Conservation (phyloP, 495 filamentous ascomycete genomes). For the Gamarada debralockiae region DNA sequence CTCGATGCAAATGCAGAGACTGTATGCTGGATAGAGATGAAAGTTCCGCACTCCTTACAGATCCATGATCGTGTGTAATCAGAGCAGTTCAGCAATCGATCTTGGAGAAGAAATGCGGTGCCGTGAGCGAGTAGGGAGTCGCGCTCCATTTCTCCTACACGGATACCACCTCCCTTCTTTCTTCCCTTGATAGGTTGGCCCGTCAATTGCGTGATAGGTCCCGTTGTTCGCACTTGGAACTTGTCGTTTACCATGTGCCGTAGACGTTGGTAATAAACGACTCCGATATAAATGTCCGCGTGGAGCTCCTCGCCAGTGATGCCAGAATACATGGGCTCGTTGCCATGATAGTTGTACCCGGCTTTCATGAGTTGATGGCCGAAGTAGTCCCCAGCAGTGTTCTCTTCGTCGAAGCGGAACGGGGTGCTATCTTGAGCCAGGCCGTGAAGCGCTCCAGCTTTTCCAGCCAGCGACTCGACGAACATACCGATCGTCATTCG, state of each 20-base stretch:
- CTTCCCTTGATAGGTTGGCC: constrained; percentile 97
- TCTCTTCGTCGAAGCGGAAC: constrained; percentile 88
- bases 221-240: constrained; percentile 96
- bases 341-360: constrained; percentile 97
- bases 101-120: constrained; percentile 89
- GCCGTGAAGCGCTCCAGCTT: constrained; percentile 89
- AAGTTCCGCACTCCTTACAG: constrained; percentile 81
- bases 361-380: constrained; percentile 90
- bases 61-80: constrained; percentile 87
- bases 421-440: constrained; percentile 92
- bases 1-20: constrained; percentile 52
- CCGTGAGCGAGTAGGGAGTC: constrained; percentile 93
- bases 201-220: constrained; percentile 80
- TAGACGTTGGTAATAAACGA: constrained; percentile 96
- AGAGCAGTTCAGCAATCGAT: constrained; percentile 93
- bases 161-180: constrained; percentile 94
- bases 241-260: constrained; percentile 99
- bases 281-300: constrained; percentile 93
- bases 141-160: constrained; percentile 98
- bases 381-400: constrained; percentile 92
- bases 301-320: constrained; percentile 92
- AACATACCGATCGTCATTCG: constrained; percentile 99
- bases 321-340: constrained; percentile 95
- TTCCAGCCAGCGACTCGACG: constrained; percentile 94
- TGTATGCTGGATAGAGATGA: constrained; percentile 76